Percentiles rank a stretch among this genome's conserved stretches.
Conservation (phyloP, 768 basidiomycete genomes). For the Tulasnella sp. region DNA sequence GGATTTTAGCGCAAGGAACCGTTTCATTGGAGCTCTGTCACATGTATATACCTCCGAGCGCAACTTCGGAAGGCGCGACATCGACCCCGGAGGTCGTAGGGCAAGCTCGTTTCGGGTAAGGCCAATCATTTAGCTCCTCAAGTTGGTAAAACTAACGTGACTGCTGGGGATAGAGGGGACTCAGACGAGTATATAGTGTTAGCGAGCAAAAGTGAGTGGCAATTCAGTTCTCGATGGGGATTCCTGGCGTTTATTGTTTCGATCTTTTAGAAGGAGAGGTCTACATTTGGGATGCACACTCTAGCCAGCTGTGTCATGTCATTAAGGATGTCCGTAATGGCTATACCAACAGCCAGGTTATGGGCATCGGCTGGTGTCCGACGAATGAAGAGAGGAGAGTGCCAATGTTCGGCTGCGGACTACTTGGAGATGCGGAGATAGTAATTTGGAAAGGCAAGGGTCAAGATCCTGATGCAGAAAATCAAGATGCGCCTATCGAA, state of each 20-base stretch:
- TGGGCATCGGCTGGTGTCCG: neutral
- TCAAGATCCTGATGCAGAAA: neutral
- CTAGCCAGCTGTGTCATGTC: slow-evolving; percentile 58
- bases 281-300: slow-evolving; percentile 82
- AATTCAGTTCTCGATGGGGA: neutral
- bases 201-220: slow-evolving; percentile 54
- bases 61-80: slow-evolving; percentile 40
- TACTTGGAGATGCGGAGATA: neutral
- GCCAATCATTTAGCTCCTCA: too few relatives aligned
- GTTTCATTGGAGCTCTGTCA: neutral
- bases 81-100: slow-evolving; percentile 81
- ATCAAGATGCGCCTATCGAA: too few relatives aligned
- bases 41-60: neutral
- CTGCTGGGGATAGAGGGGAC: slow-evolving; percentile 45
- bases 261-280: slow-evolving; percentile 59
- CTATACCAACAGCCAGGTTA: neutral
- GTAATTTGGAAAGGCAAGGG: neutral
- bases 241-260: neutral
- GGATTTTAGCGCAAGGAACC: slow-evolving; percentile 41
- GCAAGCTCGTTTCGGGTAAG: slow-evolving; percentile 66
- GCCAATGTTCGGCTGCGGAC: neutral
- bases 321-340: neutral
- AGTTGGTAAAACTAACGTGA: neutral
- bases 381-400: neutral
- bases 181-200: slow-evolving; percentile 75